Evolutionary conservation across 352 stramenopile genomes (phyloP), one percentile per base, ranked within the genome.

Genomic region (Phytopythium boreale): DNA sequence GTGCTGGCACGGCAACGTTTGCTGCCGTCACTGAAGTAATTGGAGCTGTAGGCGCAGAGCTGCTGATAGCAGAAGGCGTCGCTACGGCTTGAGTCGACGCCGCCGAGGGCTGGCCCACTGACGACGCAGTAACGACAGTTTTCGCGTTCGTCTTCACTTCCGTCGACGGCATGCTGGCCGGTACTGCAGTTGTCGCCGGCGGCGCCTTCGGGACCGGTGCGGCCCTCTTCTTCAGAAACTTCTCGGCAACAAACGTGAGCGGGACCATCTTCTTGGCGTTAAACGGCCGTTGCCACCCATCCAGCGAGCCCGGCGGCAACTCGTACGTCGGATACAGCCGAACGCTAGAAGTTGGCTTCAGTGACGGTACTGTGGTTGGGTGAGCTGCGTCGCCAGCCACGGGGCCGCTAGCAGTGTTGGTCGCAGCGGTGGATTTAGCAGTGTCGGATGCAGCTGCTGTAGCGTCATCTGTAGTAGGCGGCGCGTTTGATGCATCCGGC

Each of bases 231-330:
- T 72, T 75, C 27, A 90, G 61, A 56, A 90, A 89, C 43, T 79
- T 84, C 17, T 80, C 79, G 1, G 82, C 82, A 6, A 85, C 74
- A 58, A 86, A 89, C 10, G 74, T 77, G 17, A 88, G 64, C 11
- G 82, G 77, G 14, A 87, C 58, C 19, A 70, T 76, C 4, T 74
- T 53, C 67, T 82, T 79, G 47, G 72, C 50, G 19, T 72, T 56
- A 14, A 89, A 88, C 2, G 76, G 68, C 46, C 71, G 68, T 55
- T 75, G 59, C 79, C 76, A 87, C 8, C 62, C 69, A 22, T 74
- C 66, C 0, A 78, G 74, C 0, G 74, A 60, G 0, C 77, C 79
- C 0, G 59, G 64, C 12, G 82, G 76, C 31, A 84, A 63, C 27
- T 71, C 72, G 62, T 88, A 89, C 20, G 58, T 72, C 24, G 82